Conservation (phyloP, 1,284 basidiomycete genomes). For the Marasmius tenuissimus region DNA sequence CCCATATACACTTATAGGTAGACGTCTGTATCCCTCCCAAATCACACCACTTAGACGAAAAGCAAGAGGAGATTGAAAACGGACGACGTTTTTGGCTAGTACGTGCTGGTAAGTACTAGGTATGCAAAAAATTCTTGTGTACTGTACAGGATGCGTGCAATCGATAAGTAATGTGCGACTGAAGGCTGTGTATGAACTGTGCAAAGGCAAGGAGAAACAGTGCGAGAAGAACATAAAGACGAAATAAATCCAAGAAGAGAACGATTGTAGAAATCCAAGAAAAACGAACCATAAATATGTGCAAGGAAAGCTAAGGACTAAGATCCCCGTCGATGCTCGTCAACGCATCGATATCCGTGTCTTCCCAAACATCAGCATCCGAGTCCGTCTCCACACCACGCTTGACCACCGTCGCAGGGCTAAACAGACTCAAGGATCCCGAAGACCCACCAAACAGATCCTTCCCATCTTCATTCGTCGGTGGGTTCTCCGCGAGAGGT, state of each 20-base stretch:
- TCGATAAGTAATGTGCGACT: too few relatives aligned
- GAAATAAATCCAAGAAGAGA: not conserved
- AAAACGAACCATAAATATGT: not conserved
- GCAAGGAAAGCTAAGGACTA: not conserved
- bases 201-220: too few relatives aligned
- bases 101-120: too few relatives aligned
- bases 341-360: constrained; percentile 27
- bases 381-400: not conserved
- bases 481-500: not conserved
- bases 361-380: constrained; percentile 26
- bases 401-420: not conserved
- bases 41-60: too few relatives aligned
- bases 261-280: not conserved
- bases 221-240: too few relatives aligned
- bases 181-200: too few relatives aligned
- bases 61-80: too few relatives aligned
- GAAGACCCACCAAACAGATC: not conserved
- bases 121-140: too few relatives aligned
- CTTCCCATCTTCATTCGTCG: not conserved
- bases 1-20: too few relatives aligned
- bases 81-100: too few relatives aligned
- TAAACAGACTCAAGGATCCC: not conserved
- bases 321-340: not conserved
- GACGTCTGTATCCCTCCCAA: too few relatives aligned
- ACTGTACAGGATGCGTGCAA: too few relatives aligned